These are phyloP conservation scores for Umbelopsis vinacea DNA, from an alignment of 192 early-diverging fungal genomes.

Conservation along the genomic window DNA sequence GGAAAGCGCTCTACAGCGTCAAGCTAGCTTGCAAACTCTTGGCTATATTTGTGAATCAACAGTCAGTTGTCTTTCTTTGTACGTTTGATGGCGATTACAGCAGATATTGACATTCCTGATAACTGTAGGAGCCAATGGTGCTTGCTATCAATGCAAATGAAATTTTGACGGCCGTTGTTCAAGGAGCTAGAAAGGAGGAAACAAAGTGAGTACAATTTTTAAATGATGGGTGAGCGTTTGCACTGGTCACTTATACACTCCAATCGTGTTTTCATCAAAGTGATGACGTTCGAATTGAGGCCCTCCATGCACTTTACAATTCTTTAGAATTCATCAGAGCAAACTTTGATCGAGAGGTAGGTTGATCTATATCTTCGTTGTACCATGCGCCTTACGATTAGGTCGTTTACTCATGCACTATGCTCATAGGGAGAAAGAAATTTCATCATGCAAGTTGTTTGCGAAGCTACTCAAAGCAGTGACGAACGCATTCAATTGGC, in stretches of 20 bases:
- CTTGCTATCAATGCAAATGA: conserved; percentile 82
- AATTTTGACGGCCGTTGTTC: conserved; percentile 95
- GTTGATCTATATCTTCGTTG: background rate
- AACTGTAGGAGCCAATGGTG: conserved; percentile 71
- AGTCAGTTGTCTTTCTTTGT: conserved; percentile 48
- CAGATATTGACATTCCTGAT: background rate
- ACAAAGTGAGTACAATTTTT: conserved; percentile 55
- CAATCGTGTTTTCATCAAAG: conserved; percentile 38
- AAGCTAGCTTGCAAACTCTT: conserved; percentile 85
- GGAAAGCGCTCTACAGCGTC: conserved; percentile 71
- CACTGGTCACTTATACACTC: background rate
- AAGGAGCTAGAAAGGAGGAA: conserved; percentile 93
- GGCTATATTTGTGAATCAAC: conserved; percentile 94
- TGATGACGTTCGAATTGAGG: conserved; percentile 85
- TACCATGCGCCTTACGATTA: background rate
- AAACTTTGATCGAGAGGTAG: conserved; percentile 90
- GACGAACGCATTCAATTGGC: conserved; percentile 78
- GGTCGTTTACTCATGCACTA: background rate
- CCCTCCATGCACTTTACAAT: conserved; percentile 90
- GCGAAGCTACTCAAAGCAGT: conserved; percentile 90
- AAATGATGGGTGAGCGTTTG: background rate
- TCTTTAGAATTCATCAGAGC: conserved; percentile 93
- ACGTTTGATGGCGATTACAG: background rate
- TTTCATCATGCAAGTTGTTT: conserved; percentile 98
- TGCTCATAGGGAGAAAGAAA: conserved; percentile 83